Conservation (phyloP, 305 asterid species). For the Lippia alba region DNA sequence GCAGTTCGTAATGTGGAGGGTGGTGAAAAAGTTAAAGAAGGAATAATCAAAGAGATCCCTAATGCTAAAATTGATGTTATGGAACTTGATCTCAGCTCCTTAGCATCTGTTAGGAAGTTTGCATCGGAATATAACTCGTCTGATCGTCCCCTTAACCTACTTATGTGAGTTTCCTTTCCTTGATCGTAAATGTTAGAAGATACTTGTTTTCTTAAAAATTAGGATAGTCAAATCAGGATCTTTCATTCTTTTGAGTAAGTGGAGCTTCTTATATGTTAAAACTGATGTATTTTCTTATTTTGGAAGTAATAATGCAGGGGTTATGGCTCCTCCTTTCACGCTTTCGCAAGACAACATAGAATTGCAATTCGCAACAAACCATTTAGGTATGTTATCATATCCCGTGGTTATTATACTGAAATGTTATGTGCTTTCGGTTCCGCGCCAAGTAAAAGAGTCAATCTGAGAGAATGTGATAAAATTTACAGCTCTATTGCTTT, state of each 20-base stretch:
- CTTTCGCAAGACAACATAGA: slow-evolving; percentile 83
- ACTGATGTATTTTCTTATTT: slow-evolving; percentile 33
- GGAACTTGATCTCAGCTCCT: slow-evolving; percentile 73
- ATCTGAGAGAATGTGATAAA: not conserved
- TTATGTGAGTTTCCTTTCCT: slow-evolving; percentile 56
- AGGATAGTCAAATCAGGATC: not conserved
- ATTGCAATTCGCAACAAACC: slow-evolving; percentile 93
- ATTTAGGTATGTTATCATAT: slow-evolving; percentile 58
- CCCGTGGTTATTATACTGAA: not conserved
- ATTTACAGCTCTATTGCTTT: not conserved
- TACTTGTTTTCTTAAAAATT: not conserved
- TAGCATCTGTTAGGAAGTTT: slow-evolving; percentile 69
- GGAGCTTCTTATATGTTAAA: slow-evolving; percentile 15
- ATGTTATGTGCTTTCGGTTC: not conserved
- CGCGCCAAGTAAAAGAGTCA: slow-evolving; percentile 1
- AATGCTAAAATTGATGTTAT: slow-evolving; percentile 73
- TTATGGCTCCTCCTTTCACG: slow-evolving; percentile 84
- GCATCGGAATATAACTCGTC: slow-evolving; percentile 65
- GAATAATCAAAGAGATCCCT: slow-evolving; percentile 53
- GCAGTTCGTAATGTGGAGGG: slow-evolving; percentile 68
- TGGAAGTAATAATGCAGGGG: slow-evolving; percentile 90
- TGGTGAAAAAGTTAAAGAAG: slow-evolving; percentile 54
- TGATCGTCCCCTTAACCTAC: slow-evolving; percentile 67
- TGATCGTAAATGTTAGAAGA: not conserved
- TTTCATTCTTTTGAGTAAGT: not conserved